A percentile compares a stretch with the other conserved stretches of the same genome.
These are phyloP conservation scores for Pseudoperonospora humuli DNA, from an alignment of 352 stramenopile genomes.

Conservation along the genomic window DNA sequence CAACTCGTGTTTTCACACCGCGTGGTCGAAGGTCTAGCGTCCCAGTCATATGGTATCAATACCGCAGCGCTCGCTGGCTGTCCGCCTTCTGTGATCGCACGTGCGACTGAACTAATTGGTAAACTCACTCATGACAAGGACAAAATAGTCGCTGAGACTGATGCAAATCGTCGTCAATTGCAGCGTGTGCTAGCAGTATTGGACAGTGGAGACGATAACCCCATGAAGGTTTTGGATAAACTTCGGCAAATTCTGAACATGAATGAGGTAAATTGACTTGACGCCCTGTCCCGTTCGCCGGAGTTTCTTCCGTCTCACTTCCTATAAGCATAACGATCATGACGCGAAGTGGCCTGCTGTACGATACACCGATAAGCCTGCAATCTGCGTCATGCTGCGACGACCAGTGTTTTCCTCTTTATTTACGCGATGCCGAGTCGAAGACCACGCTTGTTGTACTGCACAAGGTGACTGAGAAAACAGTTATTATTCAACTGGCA, in stretches of 20 bases:
- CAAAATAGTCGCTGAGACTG: background rate
- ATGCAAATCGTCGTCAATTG: background rate
- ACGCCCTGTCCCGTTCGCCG: constrained; percentile 3
- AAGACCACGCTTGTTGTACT: constrained; percentile 10
- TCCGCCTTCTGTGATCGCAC: constrained; percentile 33
- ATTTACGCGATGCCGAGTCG: background rate
- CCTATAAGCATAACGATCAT: background rate
- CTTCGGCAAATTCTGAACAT: constrained; percentile 9
- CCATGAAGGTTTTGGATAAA: constrained; percentile 4
- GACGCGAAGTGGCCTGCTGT: background rate
- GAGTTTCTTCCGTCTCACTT: background rate
- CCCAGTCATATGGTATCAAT: constrained; percentile 74
- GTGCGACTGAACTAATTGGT: constrained; percentile 39
- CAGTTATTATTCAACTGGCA: constrained; percentile 11
- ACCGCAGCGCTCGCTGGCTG: constrained; percentile 68
- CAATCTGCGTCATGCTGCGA: background rate
- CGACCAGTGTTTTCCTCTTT: background rate
- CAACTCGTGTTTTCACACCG: constrained; percentile 73
- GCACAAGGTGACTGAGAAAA: background rate
- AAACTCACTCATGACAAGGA: constrained; percentile 5
- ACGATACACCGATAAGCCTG: constrained; percentile 14
- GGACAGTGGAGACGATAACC: background rate
- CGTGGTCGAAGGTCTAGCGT: constrained; percentile 56
- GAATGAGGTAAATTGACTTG: background rate
- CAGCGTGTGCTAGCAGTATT: constrained; percentile 4